These are phyloP conservation scores for Tulasnella sp. DNA, from an alignment of 768 basidiomycete species.

Conservation along the genomic window DNA sequence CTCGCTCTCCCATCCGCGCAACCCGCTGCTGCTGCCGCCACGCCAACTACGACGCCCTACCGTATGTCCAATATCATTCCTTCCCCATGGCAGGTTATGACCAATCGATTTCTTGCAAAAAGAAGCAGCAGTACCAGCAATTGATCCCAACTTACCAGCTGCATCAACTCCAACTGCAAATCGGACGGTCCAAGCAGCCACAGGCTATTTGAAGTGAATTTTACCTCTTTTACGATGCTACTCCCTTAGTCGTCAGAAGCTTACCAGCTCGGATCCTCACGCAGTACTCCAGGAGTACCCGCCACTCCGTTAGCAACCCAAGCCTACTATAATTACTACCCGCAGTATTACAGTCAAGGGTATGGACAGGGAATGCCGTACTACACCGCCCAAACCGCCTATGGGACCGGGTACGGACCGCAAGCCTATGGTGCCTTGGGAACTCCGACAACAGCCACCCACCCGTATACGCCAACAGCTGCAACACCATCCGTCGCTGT, in stretches of 20 bases:
- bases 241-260: neutral
- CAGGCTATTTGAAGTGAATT: slow-evolving; percentile 28
- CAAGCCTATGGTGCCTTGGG: slow-evolving; percentile 45
- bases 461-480: slow-evolving; percentile 38
- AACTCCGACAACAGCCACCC: slow-evolving; percentile 39
- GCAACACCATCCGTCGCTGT: slow-evolving; percentile 41
- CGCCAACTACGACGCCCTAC: neutral
- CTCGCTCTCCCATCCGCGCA: slow-evolving; percentile 19
- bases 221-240: neutral
- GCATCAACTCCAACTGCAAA: slow-evolving; percentile 42
- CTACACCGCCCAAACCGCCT: slow-evolving; percentile 16
- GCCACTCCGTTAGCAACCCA: neutral
- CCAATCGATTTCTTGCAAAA: neutral
- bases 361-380: slow-evolving; percentile 25
- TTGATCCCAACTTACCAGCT: slow-evolving; percentile 64
- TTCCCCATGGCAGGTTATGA: neutral
- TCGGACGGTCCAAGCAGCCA: slow-evolving; percentile 26
- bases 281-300: slow-evolving; percentile 4
- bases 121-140: slow-evolving; percentile 56
- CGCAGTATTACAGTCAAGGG: slow-evolving; percentile 16
- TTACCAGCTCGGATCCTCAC: neutral
- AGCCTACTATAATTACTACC: slow-evolving; percentile 27
- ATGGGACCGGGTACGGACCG: slow-evolving; percentile 44
- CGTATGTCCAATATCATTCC: neutral
- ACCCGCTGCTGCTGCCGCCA: slow-evolving; percentile 3